Evolutionary conservation across 2,329 filamentous ascomycete species (phyloP).

Genomic region (Epichloe gansuensis): DNA sequence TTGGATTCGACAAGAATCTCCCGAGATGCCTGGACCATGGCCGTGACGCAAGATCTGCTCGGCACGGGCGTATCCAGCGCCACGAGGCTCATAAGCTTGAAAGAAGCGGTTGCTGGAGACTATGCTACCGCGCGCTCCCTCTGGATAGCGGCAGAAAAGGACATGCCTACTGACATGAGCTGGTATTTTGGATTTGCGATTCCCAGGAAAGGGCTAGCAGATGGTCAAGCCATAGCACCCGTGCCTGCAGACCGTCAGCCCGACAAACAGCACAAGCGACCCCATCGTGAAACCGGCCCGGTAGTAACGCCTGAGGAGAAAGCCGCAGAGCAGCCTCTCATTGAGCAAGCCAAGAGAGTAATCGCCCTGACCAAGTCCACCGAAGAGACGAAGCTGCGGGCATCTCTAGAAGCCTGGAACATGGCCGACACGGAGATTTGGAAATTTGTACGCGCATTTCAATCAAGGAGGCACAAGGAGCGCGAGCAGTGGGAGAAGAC

Average conservation of each 20-base stretch:
- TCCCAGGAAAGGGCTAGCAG: slow-evolving; percentile 42
- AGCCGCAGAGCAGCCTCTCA: slow-evolving; percentile 39
- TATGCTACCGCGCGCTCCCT: slow-evolving; percentile 52
- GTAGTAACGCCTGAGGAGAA: slow-evolving; percentile 40
- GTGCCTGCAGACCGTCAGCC: slow-evolving; percentile 14
- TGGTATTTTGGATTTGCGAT: slow-evolving; percentile 85
- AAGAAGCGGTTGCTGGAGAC: slow-evolving; percentile 66
- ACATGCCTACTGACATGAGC: slow-evolving; percentile 58
- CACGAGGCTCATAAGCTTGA: slow-evolving; percentile 60
- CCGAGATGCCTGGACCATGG: slow-evolving; percentile 69
- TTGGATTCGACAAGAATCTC: slow-evolving; percentile 55
- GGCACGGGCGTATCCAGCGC: slow-evolving; percentile 47
- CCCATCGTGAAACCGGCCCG: slow-evolving; percentile 33
- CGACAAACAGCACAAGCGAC: slow-evolving; percentile 8
- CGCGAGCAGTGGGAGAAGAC: slow-evolving; percentile 57
- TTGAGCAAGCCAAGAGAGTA: slow-evolving; percentile 36
- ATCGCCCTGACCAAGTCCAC: slow-evolving; percentile 34
- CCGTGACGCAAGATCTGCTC: slow-evolving; percentile 58
- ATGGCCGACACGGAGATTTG: slow-evolving; percentile 66
- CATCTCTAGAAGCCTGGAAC: slow-evolving; percentile 53
- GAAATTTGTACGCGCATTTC: slow-evolving; percentile 59
- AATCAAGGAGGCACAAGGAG: slow-evolving; percentile 51
- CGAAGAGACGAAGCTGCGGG: slow-evolving; percentile 33
- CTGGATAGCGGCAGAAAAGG: slow-evolving; percentile 66
- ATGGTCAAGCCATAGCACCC: slow-evolving; percentile 16